Evolutionary conservation across 148 eudicot genomes (phyloP).

Genomic region (Rhododendron mucronatum): DNA sequence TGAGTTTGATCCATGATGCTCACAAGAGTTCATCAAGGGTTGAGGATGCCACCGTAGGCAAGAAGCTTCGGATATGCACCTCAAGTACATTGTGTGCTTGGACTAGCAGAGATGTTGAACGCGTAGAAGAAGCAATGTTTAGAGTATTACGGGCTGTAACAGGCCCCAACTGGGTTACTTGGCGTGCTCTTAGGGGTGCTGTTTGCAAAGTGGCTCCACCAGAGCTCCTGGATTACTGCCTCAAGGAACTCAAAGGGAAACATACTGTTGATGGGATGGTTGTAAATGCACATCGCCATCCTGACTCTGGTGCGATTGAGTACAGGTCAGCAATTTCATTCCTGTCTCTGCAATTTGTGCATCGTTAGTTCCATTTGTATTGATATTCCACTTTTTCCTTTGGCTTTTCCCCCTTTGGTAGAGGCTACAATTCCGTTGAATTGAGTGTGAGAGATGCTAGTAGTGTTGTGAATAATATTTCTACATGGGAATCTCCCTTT

Average conservation of each 20-base stretch:
- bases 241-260: slow-evolving; percentile 71
- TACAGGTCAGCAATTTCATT: slow-evolving; percentile 43
- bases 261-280: slow-evolving; percentile 55
- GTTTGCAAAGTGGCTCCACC: slow-evolving; percentile 72
- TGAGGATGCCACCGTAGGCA: slow-evolving; percentile 23
- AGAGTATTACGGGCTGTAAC: slow-evolving; percentile 70
- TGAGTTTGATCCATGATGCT: slow-evolving; percentile 52
- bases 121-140: slow-evolving; percentile 70
- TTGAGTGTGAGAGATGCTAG: neutral
- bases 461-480: neutral
- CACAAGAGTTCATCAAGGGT: slow-evolving; percentile 21
- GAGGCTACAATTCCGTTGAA: neutral
- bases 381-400: neutral
- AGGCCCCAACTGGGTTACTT: slow-evolving; percentile 69
- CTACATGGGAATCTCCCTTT: neutral
- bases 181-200: slow-evolving; percentile 83
- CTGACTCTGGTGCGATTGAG: slow-evolving; percentile 69
- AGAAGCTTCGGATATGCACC: slow-evolving; percentile 40
- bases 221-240: slow-evolving; percentile 80
- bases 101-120: slow-evolving; percentile 48
- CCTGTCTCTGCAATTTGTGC: neutral
- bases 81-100: slow-evolving; percentile 59
- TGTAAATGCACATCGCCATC: slow-evolving; percentile 51
- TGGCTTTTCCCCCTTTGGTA: neutral
- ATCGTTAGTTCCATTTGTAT: neutral